These are phyloP conservation scores for Saturnispora quitensis DNA, from an alignment of 805 yeast species.

Conservation along the genomic window DNA sequence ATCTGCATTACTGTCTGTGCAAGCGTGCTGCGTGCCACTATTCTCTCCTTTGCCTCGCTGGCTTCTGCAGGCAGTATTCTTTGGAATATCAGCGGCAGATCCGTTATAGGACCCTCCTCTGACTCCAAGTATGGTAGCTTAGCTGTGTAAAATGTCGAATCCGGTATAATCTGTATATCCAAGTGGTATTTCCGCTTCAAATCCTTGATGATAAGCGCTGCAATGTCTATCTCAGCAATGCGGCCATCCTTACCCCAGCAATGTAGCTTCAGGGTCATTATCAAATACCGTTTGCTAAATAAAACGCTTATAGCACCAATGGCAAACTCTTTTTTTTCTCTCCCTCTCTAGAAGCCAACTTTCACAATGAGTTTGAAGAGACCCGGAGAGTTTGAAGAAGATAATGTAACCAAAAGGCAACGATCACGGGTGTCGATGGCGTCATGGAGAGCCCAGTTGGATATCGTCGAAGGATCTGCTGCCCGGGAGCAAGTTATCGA, in stretches of 20 bases:
- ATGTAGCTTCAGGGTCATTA: constrained; percentile 2
- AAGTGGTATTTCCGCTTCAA: background rate
- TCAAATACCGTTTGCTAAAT: background rate
- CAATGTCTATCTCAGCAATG: constrained; percentile 1
- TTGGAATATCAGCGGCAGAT: background rate
- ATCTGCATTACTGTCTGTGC: background rate
- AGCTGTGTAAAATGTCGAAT: constrained; percentile 4
- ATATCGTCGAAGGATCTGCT: constrained; percentile 38
- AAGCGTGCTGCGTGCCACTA: background rate
- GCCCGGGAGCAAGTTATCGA: constrained; percentile 38
- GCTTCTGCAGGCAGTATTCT: background rate
- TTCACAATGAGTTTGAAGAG: constrained; percentile 31
- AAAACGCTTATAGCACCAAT: background rate
- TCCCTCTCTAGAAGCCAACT: constrained; percentile 31
- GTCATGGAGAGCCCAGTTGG: constrained; percentile 34
- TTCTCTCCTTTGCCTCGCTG: background rate
- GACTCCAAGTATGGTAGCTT: constrained; percentile 7
- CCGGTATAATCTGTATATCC: constrained; percentile 5
- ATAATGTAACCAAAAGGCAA: constrained; percentile 43
- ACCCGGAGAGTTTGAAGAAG: constrained; percentile 9
- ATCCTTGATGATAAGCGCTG: background rate
- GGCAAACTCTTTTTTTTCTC: background rate
- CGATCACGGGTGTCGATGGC: constrained; percentile 41
- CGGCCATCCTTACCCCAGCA: constrained; percentile 5
- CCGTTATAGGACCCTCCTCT: background rate